Percentiles rank a stretch among this genome's conserved stretches.
These are phyloP conservation scores for Singerocomus inundabilis DNA, from an alignment of 1,284 basidiomycete genomes.

Conservation along the genomic window DNA sequence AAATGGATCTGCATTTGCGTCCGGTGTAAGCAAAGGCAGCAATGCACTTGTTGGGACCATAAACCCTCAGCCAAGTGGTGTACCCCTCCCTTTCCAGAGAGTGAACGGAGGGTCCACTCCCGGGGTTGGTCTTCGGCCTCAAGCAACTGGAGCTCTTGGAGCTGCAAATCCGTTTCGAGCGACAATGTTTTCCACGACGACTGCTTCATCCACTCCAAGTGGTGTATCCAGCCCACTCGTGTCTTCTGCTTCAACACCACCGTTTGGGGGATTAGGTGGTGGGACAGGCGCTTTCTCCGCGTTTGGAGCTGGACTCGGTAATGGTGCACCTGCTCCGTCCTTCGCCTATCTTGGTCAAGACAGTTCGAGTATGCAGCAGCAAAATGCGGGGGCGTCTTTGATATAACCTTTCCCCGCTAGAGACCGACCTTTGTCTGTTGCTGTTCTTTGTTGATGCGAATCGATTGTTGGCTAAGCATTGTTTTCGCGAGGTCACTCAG, in stretches of 20 bases:
- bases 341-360: slow-evolving; percentile 22
- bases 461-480: slow-evolving; percentile 1
- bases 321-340: slow-evolving; percentile 10
- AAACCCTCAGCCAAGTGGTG: slow-evolving; percentile 30
- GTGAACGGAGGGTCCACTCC: slow-evolving; percentile 38
- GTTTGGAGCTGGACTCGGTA: slow-evolving; percentile 17
- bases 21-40: slow-evolving; percentile 35
- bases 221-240: slow-evolving; percentile 9
- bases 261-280: slow-evolving; percentile 21
- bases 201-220: slow-evolving; percentile 8
- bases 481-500: neutral
- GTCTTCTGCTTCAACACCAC: slow-evolving; percentile 26
- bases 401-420: slow-evolving; percentile 30
- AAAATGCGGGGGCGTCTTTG: slow-evolving; percentile 37
- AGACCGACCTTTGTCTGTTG: neutral
- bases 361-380: slow-evolving; percentile 32
- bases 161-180: slow-evolving; percentile 76
- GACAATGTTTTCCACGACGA: slow-evolving; percentile 45
- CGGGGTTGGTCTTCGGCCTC: slow-evolving; percentile 68
- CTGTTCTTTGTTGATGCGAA: slow-evolving; percentile 1
- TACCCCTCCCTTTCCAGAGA: slow-evolving; percentile 29
- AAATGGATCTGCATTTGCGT: slow-evolving; percentile 12
- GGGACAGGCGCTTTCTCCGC: slow-evolving; percentile 7
- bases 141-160: slow-evolving; percentile 61
- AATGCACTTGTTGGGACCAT: neutral